phyloP scores from a whole-genome alignment of 2,329 filamentous ascomycete species.

The Penicillium nordicum region DNA sequence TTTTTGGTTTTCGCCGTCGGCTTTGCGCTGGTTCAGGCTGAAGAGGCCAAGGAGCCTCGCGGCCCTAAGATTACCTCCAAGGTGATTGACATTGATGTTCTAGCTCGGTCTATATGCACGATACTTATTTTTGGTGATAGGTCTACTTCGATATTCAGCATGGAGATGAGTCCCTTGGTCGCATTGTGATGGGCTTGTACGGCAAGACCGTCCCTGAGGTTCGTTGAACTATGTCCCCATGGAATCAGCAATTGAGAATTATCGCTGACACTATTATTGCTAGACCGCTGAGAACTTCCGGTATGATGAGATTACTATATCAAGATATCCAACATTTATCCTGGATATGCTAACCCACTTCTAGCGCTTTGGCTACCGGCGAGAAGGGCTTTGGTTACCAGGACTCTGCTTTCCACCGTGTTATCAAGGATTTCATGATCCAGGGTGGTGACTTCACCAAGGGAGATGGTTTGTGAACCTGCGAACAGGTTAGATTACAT shows the following conservation, averaged over 20 bases:
- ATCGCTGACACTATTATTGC: slow-evolving; percentile 13
- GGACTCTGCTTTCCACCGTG: slow-evolving; percentile 65
- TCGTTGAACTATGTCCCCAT: slow-evolving; percentile 12
- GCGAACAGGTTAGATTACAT: neutral
- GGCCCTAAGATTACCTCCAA: slow-evolving; percentile 95
- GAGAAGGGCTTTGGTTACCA: slow-evolving; percentile 67
- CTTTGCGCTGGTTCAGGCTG: slow-evolving; percentile 67
- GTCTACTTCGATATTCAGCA: slow-evolving; percentile 66
- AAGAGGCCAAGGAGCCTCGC: slow-evolving; percentile 57
- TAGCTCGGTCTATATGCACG: neutral
- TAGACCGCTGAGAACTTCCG: slow-evolving; percentile 65
- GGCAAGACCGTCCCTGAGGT: slow-evolving; percentile 66
- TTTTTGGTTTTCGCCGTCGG: slow-evolving; percentile 72
- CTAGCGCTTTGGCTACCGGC: slow-evolving; percentile 58
- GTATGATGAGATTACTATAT: slow-evolving; percentile 31
- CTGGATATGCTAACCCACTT: slow-evolving; percentile 9
- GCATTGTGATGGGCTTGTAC: slow-evolving; percentile 63
- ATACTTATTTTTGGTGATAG: slow-evolving; percentile 30
- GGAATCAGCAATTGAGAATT: slow-evolving; percentile 2
- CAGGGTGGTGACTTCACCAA: slow-evolving; percentile 67
- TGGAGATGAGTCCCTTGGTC: slow-evolving; percentile 59
- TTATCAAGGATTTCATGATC: slow-evolving; percentile 70
- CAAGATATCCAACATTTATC: neutral
- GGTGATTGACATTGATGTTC: slow-evolving; percentile 45
- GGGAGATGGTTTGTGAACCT: slow-evolving; percentile 49